phyloP scores from a whole-genome alignment of 2,329 filamentous ascomycete genomes.

The Phialophora macrospora region DNA sequence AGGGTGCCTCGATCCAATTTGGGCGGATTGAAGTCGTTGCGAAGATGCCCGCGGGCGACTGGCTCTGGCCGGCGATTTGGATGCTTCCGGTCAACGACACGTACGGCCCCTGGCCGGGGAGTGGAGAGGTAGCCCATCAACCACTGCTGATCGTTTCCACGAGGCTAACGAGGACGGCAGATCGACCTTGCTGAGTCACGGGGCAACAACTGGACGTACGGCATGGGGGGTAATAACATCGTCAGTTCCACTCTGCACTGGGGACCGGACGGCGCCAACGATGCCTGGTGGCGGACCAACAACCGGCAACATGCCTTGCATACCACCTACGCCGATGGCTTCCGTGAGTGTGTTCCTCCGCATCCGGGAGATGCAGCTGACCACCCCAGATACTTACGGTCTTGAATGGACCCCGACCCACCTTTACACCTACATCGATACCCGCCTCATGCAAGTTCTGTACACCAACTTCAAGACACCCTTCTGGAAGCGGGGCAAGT shows the following conservation, averaged over 20 bases:
- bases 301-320: conserved; percentile 75
- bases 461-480: conserved; percentile 74
- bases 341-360: conserved; percentile 48
- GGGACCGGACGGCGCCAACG: conserved; percentile 72
- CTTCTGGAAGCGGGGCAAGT: conserved; percentile 71
- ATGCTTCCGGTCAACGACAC: conserved; percentile 75
- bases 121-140: conserved; percentile 61
- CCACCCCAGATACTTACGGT: conserved; percentile 67
- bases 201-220: conserved; percentile 79
- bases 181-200: conserved; percentile 83
- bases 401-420: conserved; percentile 89
- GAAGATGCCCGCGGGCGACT: conserved; percentile 76
- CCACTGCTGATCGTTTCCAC: background rate
- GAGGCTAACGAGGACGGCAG: conserved; percentile 25
- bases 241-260: conserved; percentile 80
- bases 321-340: conserved; percentile 70
- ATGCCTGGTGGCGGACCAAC: conserved; percentile 84
- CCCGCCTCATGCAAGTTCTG: conserved; percentile 76
- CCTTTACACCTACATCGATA: conserved; percentile 84
- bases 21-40: conserved; percentile 81
- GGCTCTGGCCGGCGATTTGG: conserved; percentile 93
- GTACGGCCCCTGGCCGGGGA: conserved; percentile 78
- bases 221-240: conserved; percentile 79
- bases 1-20: conserved; percentile 73
- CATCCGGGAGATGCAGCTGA: background rate